phyloP scores from a whole-genome alignment of 345 rosid genomes.

The Microcos paniculata region DNA sequence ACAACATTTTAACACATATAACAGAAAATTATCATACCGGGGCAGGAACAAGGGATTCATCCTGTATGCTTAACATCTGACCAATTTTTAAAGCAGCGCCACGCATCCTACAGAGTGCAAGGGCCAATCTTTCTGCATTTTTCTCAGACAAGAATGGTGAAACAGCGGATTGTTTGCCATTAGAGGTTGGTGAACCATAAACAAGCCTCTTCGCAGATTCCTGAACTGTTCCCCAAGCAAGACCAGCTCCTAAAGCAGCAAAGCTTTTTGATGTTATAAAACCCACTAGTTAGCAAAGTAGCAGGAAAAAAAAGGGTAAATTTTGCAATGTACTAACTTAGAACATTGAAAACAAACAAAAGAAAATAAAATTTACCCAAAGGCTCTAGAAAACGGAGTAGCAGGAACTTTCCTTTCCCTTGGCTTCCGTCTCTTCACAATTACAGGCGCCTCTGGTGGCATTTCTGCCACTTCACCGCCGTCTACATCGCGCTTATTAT shows the following conservation, averaged over 20 bases:
- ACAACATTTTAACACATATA: constrained; percentile 1
- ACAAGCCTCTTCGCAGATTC: constrained; percentile 86
- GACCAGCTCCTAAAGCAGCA: constrained; percentile 97
- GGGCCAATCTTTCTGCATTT: constrained; percentile 94
- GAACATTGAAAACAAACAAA: not conserved
- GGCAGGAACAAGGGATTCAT: constrained; percentile 96
- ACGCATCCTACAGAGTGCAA: constrained; percentile 92
- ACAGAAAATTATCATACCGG: constrained; percentile 48
- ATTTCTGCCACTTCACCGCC: constrained; percentile 15
- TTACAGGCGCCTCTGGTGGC: constrained; percentile 20
- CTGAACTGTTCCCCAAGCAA: constrained; percentile 93
- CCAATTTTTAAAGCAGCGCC: constrained; percentile 98
- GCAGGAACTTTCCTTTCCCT: constrained; percentile 93
- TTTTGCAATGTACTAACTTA: not conserved
- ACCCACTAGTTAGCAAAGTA: constrained; percentile 9
- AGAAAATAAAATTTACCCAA: constrained; percentile 51
- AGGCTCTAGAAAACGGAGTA: constrained; percentile 82
- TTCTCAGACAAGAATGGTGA: constrained; percentile 77
- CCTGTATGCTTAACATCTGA: constrained; percentile 97
- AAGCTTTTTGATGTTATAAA: constrained; percentile 63
- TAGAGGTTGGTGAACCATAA: constrained; percentile 56
- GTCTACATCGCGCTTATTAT: constrained; percentile 18
- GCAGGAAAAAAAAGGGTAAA: not conserved
- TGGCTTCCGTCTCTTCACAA: constrained; percentile 62
- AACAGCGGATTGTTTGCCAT: constrained; percentile 57